Evolutionary conservation across 116 monocot genomes (phyloP), one percentile per base, ranked within the genome.

Genomic region (Phalaenopsis hybrid): DNA sequence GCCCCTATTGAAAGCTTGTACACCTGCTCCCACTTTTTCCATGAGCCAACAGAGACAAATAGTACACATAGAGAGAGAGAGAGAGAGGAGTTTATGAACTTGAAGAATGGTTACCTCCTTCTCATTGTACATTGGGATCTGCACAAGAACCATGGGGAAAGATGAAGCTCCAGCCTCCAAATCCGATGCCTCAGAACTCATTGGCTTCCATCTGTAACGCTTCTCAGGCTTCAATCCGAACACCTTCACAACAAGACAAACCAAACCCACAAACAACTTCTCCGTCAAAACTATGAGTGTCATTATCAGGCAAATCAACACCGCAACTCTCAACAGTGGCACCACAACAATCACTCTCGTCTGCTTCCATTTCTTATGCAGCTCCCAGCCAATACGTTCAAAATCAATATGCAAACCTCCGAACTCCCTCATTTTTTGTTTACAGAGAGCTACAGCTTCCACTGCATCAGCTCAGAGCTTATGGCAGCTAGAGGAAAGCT

Each of bases 61-160:
- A 15, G 21, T n/a, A 55, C 31, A 28, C 16, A 52, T 0, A 28
- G 8, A 79, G 31, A 79, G 28, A 57, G 57, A 57, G 61, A n/a
- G 55, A 43, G 18, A 55, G 57, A 55, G 0, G 4, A 4, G 2
- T 0, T 28, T 28, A 17, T 28, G n/a, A 7, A 4, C 61, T 20
- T 18, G 20, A 15, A 15, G 1, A 21, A 57, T 61, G 16, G 68
- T 12, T 20, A 83, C 83, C 83, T 83, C 83, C 44, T 72, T 83
- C 79, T 83, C 83, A 72, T 83, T 83, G 83, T 78, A 83, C 83
- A 83, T 83, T 45, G 78, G 83, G 17, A 79, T 83, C 51, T 83
- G 83, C 0, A 83, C 25, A 16, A 83, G 83, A 4, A 83, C 79
- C 51, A 37, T 83, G 0, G 83, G 83, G 15, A 69, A 79, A 57